Conservation (phyloP, 805 yeast species). For the Komagataella ulmi region DNA sequence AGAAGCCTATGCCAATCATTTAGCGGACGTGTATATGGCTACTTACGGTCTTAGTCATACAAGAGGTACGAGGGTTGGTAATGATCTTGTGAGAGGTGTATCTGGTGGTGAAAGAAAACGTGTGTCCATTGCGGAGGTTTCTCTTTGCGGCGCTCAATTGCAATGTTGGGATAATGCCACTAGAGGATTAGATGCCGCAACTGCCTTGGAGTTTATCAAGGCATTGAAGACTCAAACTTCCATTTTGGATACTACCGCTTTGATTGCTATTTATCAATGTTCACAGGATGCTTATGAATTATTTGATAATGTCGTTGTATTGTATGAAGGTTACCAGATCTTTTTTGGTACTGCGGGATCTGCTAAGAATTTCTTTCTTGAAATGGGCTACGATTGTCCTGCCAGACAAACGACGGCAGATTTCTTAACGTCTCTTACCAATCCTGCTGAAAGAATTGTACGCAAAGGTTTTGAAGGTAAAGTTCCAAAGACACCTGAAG, state of each 20-base stretch:
- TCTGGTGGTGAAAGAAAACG: slow-evolving; percentile 60
- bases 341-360: slow-evolving; percentile 21
- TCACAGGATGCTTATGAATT: slow-evolving; percentile 30
- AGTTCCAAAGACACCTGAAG: slow-evolving; percentile 23
- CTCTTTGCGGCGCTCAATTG: slow-evolving; percentile 21
- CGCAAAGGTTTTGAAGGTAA: slow-evolving; percentile 18
- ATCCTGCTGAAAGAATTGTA: slow-evolving; percentile 15
- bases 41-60: slow-evolving; percentile 38
- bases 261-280: slow-evolving; percentile 36
- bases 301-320: slow-evolving; percentile 25
- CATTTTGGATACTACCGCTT: slow-evolving; percentile 32
- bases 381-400: slow-evolving; percentile 33
- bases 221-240: slow-evolving; percentile 45
- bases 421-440: slow-evolving; percentile 23
- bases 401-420: slow-evolving; percentile 34
- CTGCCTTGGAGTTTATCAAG: slow-evolving; percentile 50
- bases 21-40: slow-evolving; percentile 39
- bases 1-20: slow-evolving; percentile 36
- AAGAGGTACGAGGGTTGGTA: slow-evolving; percentile 45
- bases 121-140: slow-evolving; percentile 48
- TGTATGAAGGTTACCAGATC: slow-evolving; percentile 31
- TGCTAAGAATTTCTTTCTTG: slow-evolving; percentile 25
- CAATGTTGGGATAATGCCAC: slow-evolving; percentile 62
- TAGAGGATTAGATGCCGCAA: slow-evolving; percentile 60
- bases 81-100: slow-evolving; percentile 49